Evolutionary conservation across 1,284 basidiomycete species (phyloP).

Genomic region (Chalciporus sp.): DNA sequence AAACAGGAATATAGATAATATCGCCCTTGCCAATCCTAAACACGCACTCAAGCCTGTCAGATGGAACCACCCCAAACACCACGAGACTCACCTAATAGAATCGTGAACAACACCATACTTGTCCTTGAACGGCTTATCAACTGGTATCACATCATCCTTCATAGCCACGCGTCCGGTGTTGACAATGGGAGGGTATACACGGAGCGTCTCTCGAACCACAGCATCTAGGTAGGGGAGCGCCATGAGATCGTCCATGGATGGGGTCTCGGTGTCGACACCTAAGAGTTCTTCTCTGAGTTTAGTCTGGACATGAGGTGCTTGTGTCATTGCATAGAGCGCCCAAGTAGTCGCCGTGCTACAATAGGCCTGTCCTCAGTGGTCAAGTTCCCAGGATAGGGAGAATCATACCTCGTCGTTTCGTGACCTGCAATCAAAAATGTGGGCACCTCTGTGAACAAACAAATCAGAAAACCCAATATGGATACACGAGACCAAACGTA

Average conservation of each 20-base stretch:
- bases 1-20: conserved; percentile 41
- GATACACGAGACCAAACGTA: conserved; percentile 38
- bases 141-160: conserved; percentile 62
- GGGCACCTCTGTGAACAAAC: conserved; percentile 36
- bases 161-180: conserved; percentile 50
- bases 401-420: conserved; percentile 67
- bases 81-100: conserved; percentile 17
- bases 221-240: conserved; percentile 60
- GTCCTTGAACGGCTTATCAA: conserved; percentile 46
- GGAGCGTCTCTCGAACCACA: conserved; percentile 69
- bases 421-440: conserved; percentile 63
- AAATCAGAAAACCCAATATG: background rate
- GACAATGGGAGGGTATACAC: conserved; percentile 65
- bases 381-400: conserved; percentile 41
- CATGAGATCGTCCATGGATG: conserved; percentile 62
- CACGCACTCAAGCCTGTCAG: background rate
- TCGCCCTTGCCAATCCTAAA: conserved; percentile 41
- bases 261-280: conserved; percentile 47
- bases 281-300: conserved; percentile 72
- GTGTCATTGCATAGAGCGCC: conserved; percentile 66
- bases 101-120: conserved; percentile 40
- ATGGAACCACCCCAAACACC: background rate
- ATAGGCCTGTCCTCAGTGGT: conserved; percentile 44
- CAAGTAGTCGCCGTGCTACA: conserved; percentile 53
- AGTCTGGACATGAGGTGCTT: conserved; percentile 56